Conservation (phyloP, 768 basidiomycete genomes). For the Rhizopogon vulgaris region DNA sequence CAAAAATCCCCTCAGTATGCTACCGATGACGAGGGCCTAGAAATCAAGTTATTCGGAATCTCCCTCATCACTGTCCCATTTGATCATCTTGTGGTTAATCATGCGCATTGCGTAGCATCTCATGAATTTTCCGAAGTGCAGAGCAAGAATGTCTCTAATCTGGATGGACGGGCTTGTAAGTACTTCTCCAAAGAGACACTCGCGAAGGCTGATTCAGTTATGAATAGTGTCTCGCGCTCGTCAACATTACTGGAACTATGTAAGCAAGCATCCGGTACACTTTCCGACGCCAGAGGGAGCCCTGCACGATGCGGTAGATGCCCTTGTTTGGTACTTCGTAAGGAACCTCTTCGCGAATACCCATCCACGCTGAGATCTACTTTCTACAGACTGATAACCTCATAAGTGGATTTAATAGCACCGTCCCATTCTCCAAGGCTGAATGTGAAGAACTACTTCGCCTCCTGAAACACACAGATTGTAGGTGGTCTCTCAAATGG, state of each 20-base stretch:
- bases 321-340: constrained; percentile 46
- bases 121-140: constrained; percentile 29
- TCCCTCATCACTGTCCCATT: constrained; percentile 19
- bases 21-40: constrained; percentile 28
- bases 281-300: constrained; percentile 35
- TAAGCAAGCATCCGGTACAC: constrained; percentile 45
- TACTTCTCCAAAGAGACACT: neutral
- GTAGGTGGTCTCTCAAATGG: neutral
- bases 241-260: constrained; percentile 47
- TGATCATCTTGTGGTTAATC: constrained; percentile 37
- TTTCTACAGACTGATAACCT: constrained; percentile 39
- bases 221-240: constrained; percentile 37
- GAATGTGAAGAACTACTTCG: constrained; percentile 47
- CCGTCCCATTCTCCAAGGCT: constrained; percentile 46
- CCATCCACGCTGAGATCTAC: neutral
- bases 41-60: constrained; percentile 35
- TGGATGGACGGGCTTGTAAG: constrained; percentile 24
- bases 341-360: constrained; percentile 1
- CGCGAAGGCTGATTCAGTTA: neutral
- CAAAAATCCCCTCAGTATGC: constrained; percentile 24
- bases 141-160: constrained; percentile 16
- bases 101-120: constrained; percentile 41
- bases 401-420: constrained; percentile 35
- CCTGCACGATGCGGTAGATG: constrained; percentile 40
- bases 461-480: constrained; percentile 31